Conservation (phyloP, 306 rosid species). For the Albizia julibrissin region DNA sequence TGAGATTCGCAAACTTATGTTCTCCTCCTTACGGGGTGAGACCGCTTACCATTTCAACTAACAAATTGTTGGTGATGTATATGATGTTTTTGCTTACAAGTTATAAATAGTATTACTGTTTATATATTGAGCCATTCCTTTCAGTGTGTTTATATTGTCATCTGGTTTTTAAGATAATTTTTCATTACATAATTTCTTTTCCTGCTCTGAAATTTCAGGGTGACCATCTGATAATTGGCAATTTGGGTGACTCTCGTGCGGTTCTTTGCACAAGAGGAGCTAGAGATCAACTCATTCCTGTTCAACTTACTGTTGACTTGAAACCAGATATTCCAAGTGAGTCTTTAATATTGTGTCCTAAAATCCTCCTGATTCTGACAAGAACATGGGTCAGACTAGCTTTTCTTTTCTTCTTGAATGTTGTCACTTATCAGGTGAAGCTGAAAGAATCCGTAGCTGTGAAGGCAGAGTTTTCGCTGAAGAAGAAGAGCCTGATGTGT, state of each 20-base stretch:
- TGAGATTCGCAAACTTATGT: too few relatives aligned
- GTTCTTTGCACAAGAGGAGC: conserved; percentile 81
- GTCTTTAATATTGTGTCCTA: conserved; percentile 28
- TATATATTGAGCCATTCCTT: background rate
- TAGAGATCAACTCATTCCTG: conserved; percentile 53
- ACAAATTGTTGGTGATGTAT: too few relatives aligned
- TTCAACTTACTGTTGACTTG: conserved; percentile 86
- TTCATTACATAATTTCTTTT: background rate
- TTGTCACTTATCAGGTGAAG: conserved; percentile 63
- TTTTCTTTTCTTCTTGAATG: conserved; percentile 17
- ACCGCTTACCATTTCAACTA: too few relatives aligned
- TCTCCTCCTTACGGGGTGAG: too few relatives aligned
- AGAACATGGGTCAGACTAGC: background rate
- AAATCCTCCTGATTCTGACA: background rate
- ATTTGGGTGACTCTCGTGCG: conserved; percentile 94
- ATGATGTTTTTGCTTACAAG: too few relatives aligned
- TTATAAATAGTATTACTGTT: too few relatives aligned
- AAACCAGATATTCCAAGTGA: conserved; percentile 82
- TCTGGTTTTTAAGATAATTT: background rate
- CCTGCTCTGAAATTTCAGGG: conserved; percentile 50
- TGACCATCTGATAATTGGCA: conserved; percentile 68
- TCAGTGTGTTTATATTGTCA: background rate
- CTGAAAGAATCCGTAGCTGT: conserved; percentile 66
- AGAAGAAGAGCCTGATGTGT: conserved; percentile 73
- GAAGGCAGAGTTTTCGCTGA: conserved; percentile 77